These are phyloP conservation scores for Yueomyces sinensis DNA, from an alignment of 805 yeast genomes.

Conservation along the genomic window DNA sequence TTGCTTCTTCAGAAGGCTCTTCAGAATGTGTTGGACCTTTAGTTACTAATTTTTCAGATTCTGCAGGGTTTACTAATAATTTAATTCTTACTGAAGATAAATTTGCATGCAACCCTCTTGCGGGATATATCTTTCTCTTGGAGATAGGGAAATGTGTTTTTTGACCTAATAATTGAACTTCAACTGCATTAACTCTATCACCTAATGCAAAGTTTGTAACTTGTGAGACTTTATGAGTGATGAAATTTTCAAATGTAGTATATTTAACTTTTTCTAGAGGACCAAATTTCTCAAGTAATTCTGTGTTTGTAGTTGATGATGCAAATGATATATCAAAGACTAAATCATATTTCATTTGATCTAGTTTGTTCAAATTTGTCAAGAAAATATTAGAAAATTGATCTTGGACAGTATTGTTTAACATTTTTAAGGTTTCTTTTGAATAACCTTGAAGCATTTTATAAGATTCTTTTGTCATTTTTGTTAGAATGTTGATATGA, in stretches of 20 bases:
- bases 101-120: conserved; percentile 13
- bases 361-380: conserved; percentile 36
- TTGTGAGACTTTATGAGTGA: conserved; percentile 47
- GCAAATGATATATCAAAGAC: conserved; percentile 37
- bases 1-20: conserved; percentile 38
- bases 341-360: conserved; percentile 53
- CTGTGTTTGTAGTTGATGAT: conserved; percentile 4
- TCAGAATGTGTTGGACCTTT: conserved; percentile 68
- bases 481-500: conserved; percentile 71
- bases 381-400: conserved; percentile 71
- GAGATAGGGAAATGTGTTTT: conserved; percentile 22
- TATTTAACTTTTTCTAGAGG: conserved; percentile 62
- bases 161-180: conserved; percentile 23
- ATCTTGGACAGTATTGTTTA: conserved; percentile 72
- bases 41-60: conserved; percentile 70
- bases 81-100: conserved; percentile 40
- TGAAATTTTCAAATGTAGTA: conserved; percentile 52
- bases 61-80: conserved; percentile 52
- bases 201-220: conserved; percentile 47
- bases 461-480: conserved; percentile 61
- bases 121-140: conserved; percentile 39
- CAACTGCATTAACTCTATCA: conserved; percentile 27
- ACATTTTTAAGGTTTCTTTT: conserved; percentile 45
- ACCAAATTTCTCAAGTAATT: conserved; percentile 38
- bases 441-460: conserved; percentile 52